A percentile compares a stretch with the other conserved stretches of the same genome.
Evolutionary conservation across 352 stramenopile species (phyloP).

Genomic region (Globisporangium okanoganense): DNA sequence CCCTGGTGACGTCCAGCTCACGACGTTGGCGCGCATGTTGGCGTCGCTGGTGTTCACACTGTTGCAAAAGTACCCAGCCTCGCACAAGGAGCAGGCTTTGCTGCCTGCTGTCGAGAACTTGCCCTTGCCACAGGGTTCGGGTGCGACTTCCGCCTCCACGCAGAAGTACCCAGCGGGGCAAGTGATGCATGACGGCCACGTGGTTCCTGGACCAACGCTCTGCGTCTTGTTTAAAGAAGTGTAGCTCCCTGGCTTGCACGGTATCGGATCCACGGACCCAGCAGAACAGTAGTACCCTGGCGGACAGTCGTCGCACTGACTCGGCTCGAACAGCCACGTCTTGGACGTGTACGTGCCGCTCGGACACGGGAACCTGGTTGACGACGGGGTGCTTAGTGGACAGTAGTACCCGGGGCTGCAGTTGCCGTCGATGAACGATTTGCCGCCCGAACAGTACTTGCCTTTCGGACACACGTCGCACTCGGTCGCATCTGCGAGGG

Average conservation of each 20-base stretch:
- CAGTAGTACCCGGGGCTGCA: slow-evolving; percentile 89
- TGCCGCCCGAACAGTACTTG: slow-evolving; percentile 84
- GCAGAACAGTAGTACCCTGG: slow-evolving; percentile 71
- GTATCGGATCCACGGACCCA: slow-evolving; percentile 52
- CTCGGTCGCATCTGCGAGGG: slow-evolving; percentile 49
- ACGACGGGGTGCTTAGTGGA: slow-evolving; percentile 62
- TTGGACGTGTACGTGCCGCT: slow-evolving; percentile 77
- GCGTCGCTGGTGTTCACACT: slow-evolving; percentile 57
- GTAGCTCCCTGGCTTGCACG: slow-evolving; percentile 77
- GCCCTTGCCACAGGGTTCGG: slow-evolving; percentile 69
- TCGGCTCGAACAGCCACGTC: slow-evolving; percentile 69
- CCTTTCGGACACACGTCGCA: slow-evolving; percentile 83
- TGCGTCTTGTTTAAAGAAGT: slow-evolving; percentile 71
- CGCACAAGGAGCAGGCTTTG: slow-evolving; percentile 53
- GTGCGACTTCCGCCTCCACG: slow-evolving; percentile 46
- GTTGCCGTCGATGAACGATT: slow-evolving; percentile 64
- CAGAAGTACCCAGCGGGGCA: slow-evolving; percentile 87
- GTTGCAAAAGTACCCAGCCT: slow-evolving; percentile 80
- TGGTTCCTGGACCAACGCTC: slow-evolving; percentile 42
- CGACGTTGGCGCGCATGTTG: slow-evolving; percentile 54
- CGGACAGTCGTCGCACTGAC: slow-evolving; percentile 76
- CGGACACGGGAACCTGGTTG: slow-evolving; percentile 76
- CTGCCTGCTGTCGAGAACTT: slow-evolving; percentile 49
- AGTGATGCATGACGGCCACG: slow-evolving; percentile 58
- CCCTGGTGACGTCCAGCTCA: slow-evolving; percentile 52